Evolutionary conservation across 1,284 basidiomycete genomes (phyloP).

Genomic region (Leccinum ponderosum): DNA sequence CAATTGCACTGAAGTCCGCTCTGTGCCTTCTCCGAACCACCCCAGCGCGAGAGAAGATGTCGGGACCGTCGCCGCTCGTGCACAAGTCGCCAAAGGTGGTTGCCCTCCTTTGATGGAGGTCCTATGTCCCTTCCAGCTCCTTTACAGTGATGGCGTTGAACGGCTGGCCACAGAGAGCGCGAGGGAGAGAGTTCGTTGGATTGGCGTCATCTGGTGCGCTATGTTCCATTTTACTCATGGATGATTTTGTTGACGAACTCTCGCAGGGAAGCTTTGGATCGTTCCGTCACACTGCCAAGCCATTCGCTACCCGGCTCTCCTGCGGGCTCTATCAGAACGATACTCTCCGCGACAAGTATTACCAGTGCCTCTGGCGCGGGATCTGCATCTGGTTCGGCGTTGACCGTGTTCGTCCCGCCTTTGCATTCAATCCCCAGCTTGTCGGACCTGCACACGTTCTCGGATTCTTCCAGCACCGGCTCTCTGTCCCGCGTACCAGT

Average conservation of each 20-base stretch:
- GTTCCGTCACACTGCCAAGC: conserved; percentile 50
- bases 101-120: conserved; percentile 58
- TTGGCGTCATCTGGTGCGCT: conserved; percentile 79
- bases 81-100: conserved; percentile 52
- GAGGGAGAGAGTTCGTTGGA: conserved; percentile 83
- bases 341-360: conserved; percentile 52
- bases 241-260: conserved; percentile 3
- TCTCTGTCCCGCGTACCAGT: conserved; percentile 35
- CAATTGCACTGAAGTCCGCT: conserved; percentile 81
- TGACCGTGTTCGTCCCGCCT: conserved; percentile 72
- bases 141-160: conserved; percentile 87
- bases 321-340: conserved; percentile 69
- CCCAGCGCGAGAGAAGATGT: conserved; percentile 76
- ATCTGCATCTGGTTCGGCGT: conserved; percentile 54
- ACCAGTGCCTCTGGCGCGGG: conserved; percentile 35
- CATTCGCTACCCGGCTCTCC: conserved; percentile 62
- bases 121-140: conserved; percentile 84
- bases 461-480: conserved; percentile 41
- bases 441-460: conserved; percentile 51
- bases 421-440: conserved; percentile 66
- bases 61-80: conserved; percentile 74
- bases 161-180: conserved; percentile 81
- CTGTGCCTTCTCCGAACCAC: conserved; percentile 75
- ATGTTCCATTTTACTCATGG: conserved; percentile 9
- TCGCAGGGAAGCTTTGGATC: conserved; percentile 66